A percentile compares a stretch with the other conserved stretches of the same genome.
Evolutionary conservation across 148 eudicot species (phyloP).

Genomic region (Vaccinium macrocarpon): DNA sequence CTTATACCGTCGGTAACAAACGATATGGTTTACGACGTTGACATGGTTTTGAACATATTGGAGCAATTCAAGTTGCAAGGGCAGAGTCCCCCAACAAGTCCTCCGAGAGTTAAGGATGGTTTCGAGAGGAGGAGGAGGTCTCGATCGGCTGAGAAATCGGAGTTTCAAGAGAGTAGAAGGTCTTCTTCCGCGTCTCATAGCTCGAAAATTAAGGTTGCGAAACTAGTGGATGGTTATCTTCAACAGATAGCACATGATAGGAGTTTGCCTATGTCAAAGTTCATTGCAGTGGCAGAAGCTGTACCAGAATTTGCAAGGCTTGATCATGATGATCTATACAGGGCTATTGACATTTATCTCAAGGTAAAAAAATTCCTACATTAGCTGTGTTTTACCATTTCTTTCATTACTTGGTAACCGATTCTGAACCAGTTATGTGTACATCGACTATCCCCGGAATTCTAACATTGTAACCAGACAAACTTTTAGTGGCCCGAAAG

Average conservation of each 20-base stretch:
- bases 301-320: constrained; percentile 64
- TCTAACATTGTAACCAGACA: neutral
- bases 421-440: neutral
- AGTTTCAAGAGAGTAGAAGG: constrained; percentile 72
- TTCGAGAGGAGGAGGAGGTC: constrained; percentile 61
- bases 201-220: constrained; percentile 66
- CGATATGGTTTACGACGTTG: constrained; percentile 57
- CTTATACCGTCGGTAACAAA: constrained; percentile 39
- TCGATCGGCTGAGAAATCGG: constrained; percentile 58
- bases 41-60: constrained; percentile 54
- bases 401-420: neutral
- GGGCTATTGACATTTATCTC: constrained; percentile 74
- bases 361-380: constrained; percentile 42
- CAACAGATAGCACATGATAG: constrained; percentile 64
- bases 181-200: constrained; percentile 82
- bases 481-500: neutral
- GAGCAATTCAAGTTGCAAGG: constrained; percentile 68
- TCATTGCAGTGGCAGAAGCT: constrained; percentile 61
- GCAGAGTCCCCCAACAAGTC: constrained; percentile 71
- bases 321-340: constrained; percentile 82
- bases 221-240: constrained; percentile 67
- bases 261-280: constrained; percentile 58
- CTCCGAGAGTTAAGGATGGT: constrained; percentile 46
- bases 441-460: neutral
- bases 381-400: neutral